Base-by-base conservation (phyloP, 805 yeast species). In the Deakozyma indianensis region DNA sequence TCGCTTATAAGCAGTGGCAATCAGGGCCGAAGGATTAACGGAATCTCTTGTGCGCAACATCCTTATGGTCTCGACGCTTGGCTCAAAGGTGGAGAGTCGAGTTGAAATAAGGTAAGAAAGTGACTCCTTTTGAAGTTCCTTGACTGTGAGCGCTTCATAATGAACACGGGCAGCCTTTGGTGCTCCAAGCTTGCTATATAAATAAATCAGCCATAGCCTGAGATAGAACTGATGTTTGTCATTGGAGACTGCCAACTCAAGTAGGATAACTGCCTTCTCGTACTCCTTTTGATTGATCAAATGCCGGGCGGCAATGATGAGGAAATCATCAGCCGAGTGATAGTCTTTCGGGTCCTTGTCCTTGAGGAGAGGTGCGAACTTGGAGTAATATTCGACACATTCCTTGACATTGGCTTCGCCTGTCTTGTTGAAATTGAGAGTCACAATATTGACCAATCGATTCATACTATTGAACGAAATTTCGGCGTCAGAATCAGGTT, bases 221-320 rank as follows among this genome's bases (percentile, higher is more conserved):
- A 83, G 64, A 53, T 77, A 79, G 56, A 78, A 84, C 56, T 88
- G 88, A 50, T 79, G 76, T n/a, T 72, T 71, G 57, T 87, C 95
- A 5, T 63, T 57, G 5, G 53, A 41, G 11, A 72, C 63, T 2
- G 79, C 74, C 16, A 67, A 59, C 54, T 83, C 86, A n/a, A 88
- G 62, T 3, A 82, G 59, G 1, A 73, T 53, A 7, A 80, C 65
- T 4, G 75, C 66, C 23, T 68, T 66, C 4, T 71, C 47, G 2
- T 45, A 1, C 65, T 52, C 20, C 61, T 61, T 5, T 50, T 50
- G 3, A 54, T 38, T 3, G 56, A 40, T 24, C 59, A 51, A 9
- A 53, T 47, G 5, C 54, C 43, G 18, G 0, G 78, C 69, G 1
- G 79, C 73, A 42, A 80, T 60, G 3, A 86, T 57, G 7, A 83